Evolutionary conservation across 108 stramenopile species (phyloP), one percentile per base, ranked within the genome.

Genomic region (Pseudonitzschia pungens): DNA sequence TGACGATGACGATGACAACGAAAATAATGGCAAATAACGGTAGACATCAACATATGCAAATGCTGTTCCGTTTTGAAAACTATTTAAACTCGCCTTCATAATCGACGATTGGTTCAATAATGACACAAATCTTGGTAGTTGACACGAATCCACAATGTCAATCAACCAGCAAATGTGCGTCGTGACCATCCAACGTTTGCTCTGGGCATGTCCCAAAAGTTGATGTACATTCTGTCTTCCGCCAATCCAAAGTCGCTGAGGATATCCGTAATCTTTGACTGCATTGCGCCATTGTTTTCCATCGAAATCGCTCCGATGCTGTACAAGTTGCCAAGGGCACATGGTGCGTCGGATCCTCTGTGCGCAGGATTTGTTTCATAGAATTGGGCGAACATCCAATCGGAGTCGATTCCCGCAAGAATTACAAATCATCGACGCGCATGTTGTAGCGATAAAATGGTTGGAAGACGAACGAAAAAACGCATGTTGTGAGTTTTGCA

Each of bases 171-270:
- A 87, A 92, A 92, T 22, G 92, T 92, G 12, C 74, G 56, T 29
- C 87, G 77, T 60, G 83, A 87, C 92, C 92, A 93, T 58, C 92
- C 92, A 68, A 90, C 86, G 65, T 86, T 88, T 31, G 81, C 88
- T n/a, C 92, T 71, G 1, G 86, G 86, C 79, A 93, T 81, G 72
- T 93, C 92, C 55, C 89, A 90, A 73, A 89, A 93, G 73, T 93
- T 93, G 69, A 93, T 89, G 80, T 93, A 93, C 52, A 93, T 90
- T 20, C 89, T 79, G 70, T 76, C 65, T 26, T 76, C 88, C 0
- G 69, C 53, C 9, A 93, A 75, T 24, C 89, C 90, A 66, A 71
- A 89, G 0, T 81, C 75, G 45, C 77, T 84, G 22, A 93, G 70
- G 10, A 84, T 72, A 72, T 93, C 92, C 26, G 88, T 89, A 41